Evolutionary conservation across 345 rosid genomes (phyloP).

Genomic region (Ricinus communis): DNA sequence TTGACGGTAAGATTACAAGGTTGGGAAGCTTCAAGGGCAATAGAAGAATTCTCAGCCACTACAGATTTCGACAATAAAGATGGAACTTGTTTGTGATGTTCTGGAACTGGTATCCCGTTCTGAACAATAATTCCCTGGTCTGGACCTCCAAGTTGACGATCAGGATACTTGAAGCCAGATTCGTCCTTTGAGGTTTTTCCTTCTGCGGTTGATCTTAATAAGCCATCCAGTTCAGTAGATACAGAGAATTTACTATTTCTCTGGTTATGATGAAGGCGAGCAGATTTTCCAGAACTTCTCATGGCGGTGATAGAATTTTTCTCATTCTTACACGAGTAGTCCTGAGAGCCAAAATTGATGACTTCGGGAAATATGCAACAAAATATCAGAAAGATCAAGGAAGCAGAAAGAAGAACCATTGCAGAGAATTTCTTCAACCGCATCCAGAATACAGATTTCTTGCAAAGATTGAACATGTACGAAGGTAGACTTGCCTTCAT

Average conservation of each 20-base stretch:
- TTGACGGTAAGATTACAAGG: slow-evolving; percentile 53
- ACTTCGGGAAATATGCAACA: slow-evolving; percentile 43
- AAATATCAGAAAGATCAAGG: slow-evolving; percentile 43
- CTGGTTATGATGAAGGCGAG: slow-evolving; percentile 28
- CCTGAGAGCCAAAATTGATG: slow-evolving; percentile 33
- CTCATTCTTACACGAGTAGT: slow-evolving; percentile 34
- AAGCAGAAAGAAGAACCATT: slow-evolving; percentile 45
- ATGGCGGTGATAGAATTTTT: slow-evolving; percentile 27
- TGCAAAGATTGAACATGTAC: slow-evolving; percentile 55
- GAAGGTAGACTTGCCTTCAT: slow-evolving; percentile 67
- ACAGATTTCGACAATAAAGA: slow-evolving; percentile 31
- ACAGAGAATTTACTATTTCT: slow-evolving; percentile 29
- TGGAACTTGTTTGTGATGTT: slow-evolving; percentile 20
- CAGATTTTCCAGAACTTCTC: slow-evolving; percentile 41
- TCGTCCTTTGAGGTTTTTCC: slow-evolving; percentile 28
- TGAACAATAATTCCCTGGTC: slow-evolving; percentile 14
- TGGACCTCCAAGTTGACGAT: slow-evolving; percentile 19
- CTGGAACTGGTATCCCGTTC: slow-evolving; percentile 19
- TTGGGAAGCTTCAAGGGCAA: slow-evolving; percentile 39
- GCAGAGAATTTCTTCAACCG: slow-evolving; percentile 50
- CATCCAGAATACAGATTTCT: slow-evolving; percentile 58
- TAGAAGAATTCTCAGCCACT: slow-evolving; percentile 27
- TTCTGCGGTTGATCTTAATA: slow-evolving; percentile 42
- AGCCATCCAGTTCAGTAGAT: slow-evolving; percentile 44
- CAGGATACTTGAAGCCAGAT: slow-evolving; percentile 21